Percentiles rank a stretch among this genome's conserved stretches.
These are phyloP conservation scores for Tuber borchii DNA, from an alignment of 495 filamentous ascomycete genomes.

Conservation along the genomic window DNA sequence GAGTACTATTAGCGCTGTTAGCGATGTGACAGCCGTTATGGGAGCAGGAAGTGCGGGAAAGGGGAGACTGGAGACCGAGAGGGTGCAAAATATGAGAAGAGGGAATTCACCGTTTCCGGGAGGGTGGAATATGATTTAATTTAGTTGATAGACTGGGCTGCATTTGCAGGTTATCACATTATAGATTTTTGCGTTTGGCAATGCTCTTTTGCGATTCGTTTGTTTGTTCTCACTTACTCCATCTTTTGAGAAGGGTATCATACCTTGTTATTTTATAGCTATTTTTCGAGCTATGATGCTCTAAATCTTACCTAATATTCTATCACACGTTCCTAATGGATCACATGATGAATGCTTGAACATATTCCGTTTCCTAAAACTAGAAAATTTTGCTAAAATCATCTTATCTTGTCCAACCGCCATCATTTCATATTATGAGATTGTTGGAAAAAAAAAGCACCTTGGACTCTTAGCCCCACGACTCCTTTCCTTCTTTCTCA, in stretches of 20 bases:
- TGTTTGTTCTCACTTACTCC: background rate
- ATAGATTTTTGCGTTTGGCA: background rate
- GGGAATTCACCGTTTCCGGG: constrained; percentile 20
- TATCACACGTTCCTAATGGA: background rate
- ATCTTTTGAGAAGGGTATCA: background rate
- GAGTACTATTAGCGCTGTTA: background rate
- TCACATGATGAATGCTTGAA: background rate
- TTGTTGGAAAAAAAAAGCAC: background rate
- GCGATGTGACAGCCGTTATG: background rate
- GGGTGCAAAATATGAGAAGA: constrained; percentile 13
- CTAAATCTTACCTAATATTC: background rate
- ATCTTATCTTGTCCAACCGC: background rate
- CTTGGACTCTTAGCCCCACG: background rate
- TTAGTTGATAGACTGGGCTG: background rate
- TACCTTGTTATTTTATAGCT: background rate
- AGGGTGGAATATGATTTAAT: constrained; percentile 25
- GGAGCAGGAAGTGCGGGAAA: background rate
- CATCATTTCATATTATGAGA: background rate
- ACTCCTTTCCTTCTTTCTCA: background rate
- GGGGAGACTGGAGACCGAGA: background rate
- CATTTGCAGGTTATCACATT: background rate
- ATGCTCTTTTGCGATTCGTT: background rate
- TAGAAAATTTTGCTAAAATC: background rate
- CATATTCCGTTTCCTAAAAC: background rate
- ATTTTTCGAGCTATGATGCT: background rate